Evolutionary conservation across 169 alveolate genomes (phyloP).

Genomic region (Cryptosporidium xiaoi): DNA sequence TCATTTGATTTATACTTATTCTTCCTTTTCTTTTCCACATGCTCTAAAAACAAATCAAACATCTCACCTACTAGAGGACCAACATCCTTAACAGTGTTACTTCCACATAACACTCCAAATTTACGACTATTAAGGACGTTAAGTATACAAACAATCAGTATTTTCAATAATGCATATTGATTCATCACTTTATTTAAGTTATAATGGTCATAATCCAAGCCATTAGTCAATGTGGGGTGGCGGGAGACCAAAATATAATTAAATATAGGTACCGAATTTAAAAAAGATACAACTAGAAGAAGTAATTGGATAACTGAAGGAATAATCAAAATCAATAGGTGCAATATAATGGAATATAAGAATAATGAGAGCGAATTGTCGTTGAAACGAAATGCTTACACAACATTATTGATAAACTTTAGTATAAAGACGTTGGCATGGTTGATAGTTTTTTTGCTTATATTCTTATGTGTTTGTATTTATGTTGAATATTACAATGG

Average conservation of each 20-base stretch:
- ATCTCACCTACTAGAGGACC: constrained; percentile 38
- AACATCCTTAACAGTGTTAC: constrained; percentile 11
- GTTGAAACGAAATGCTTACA: too few relatives aligned
- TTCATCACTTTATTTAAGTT: background rate
- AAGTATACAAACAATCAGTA: background rate
- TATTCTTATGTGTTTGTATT: too few relatives aligned
- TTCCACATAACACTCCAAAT: background rate
- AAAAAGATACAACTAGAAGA: background rate
- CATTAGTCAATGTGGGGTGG: background rate
- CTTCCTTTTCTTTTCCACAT: constrained; percentile 12
- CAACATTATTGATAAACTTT: too few relatives aligned
- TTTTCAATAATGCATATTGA: background rate
- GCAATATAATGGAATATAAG: background rate
- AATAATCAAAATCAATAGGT: background rate
- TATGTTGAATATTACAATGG: too few relatives aligned
- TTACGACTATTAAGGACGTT: background rate
- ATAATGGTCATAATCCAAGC: background rate
- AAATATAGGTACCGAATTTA: background rate
- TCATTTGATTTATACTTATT: background rate
- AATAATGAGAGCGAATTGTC: background rate
- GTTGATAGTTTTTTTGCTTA: too few relatives aligned
- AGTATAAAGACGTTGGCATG: too few relatives aligned
- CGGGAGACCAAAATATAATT: background rate
- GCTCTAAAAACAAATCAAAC: constrained; percentile 51
- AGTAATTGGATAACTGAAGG: background rate